These are phyloP conservation scores for Lactifluus volemus DNA, from an alignment of 768 basidiomycete genomes.

Conservation along the genomic window DNA sequence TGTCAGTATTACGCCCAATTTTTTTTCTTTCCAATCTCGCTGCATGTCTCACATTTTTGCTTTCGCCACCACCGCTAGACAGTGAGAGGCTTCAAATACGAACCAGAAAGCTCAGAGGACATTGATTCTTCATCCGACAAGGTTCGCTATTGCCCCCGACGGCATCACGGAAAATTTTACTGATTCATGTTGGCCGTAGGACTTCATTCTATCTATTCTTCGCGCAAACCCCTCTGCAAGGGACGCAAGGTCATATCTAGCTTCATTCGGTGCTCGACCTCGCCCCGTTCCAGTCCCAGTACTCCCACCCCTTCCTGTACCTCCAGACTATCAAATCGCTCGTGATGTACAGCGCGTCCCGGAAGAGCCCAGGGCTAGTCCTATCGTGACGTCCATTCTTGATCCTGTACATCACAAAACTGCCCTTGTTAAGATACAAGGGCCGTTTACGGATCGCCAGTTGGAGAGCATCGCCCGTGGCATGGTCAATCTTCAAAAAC, in stretches of 20 bases:
- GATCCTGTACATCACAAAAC: slow-evolving; percentile 79
- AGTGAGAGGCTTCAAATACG: slow-evolving; percentile 11
- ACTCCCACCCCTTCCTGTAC: slow-evolving; percentile 25
- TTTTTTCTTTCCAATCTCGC: not conserved
- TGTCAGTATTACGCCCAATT: slow-evolving; percentile 29
- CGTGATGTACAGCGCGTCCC: slow-evolving; percentile 22
- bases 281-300: not conserved
- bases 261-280: slow-evolving; percentile 75
- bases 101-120: slow-evolving; percentile 11
- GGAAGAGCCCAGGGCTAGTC: slow-evolving; percentile 35
- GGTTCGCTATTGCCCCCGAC: not conserved
- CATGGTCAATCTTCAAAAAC: slow-evolving; percentile 90
- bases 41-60: not conserved
- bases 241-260: slow-evolving; percentile 85
- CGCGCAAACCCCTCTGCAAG: slow-evolving; percentile 86
- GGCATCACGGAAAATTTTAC: slow-evolving; percentile 2
- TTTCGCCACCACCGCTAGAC: slow-evolving; percentile 5
- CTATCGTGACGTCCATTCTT: slow-evolving; percentile 65
- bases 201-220: slow-evolving; percentile 92
- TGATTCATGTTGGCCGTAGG: slow-evolving; percentile 39
- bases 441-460: slow-evolving; percentile 88
- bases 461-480: slow-evolving; percentile 91
- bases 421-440: slow-evolving; percentile 93
- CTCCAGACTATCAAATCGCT: slow-evolving; percentile 26
- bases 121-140: slow-evolving; percentile 5